Evolutionary conservation across 768 basidiomycete genomes (phyloP).

Genomic region (Vararia minispora): DNA sequence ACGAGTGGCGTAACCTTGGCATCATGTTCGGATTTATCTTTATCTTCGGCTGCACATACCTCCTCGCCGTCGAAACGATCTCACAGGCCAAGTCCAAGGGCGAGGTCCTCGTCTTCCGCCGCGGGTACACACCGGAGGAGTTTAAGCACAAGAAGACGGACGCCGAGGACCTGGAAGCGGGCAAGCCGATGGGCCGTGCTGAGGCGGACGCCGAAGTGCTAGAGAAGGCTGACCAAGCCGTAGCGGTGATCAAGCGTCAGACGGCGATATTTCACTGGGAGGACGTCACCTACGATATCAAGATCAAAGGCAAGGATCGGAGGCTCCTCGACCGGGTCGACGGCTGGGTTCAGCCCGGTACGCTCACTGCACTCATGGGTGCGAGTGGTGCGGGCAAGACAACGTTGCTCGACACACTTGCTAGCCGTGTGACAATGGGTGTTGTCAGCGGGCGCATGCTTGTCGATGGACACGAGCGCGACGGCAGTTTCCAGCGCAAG

Average conservation of each 20-base stretch:
- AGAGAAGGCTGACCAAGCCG: no score
- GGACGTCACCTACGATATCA: slow-evolving; percentile 64
- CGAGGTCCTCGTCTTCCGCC: slow-evolving; percentile 1
- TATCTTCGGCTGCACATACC: slow-evolving; percentile 52
- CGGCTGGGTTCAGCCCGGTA: slow-evolving; percentile 79
- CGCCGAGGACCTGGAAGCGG: no score
- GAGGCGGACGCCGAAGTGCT: no score
- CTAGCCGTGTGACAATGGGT: slow-evolving; percentile 63
- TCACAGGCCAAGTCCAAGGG: not conserved
- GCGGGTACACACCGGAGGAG: no score
- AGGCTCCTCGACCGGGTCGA: slow-evolving; percentile 64
- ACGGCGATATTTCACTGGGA: slow-evolving; percentile 38
- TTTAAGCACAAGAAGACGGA: no score
- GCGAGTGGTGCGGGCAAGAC: slow-evolving; percentile 74
- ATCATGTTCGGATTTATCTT: not conserved
- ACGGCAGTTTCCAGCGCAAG: slow-evolving; percentile 32
- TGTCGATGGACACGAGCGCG: slow-evolving; percentile 53
- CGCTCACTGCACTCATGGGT: slow-evolving; percentile 85
- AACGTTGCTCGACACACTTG: slow-evolving; percentile 65
- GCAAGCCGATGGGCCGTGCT: no score
- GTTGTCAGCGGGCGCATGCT: slow-evolving; percentile 52
- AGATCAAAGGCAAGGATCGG: slow-evolving; percentile 45
- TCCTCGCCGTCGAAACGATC: slow-evolving; percentile 29
- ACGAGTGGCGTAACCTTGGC: slow-evolving; percentile 24
- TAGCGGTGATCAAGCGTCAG: no score